These are phyloP conservation scores for Basipetospora sp. DNA, from an alignment of 2,329 filamentous ascomycete species.

Conservation along the genomic window DNA sequence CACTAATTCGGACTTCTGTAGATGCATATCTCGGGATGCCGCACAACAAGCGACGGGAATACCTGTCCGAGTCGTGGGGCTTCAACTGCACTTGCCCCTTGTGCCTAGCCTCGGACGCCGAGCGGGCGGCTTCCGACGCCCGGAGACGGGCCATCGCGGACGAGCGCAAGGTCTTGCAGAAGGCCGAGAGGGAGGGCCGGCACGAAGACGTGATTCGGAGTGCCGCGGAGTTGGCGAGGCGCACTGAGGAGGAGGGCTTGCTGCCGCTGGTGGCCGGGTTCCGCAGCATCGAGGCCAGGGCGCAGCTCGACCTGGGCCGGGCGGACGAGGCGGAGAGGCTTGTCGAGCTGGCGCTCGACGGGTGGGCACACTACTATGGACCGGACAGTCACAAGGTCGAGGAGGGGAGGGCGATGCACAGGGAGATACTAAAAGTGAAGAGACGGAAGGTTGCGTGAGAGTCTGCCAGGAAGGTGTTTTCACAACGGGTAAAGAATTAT, in stretches of 20 bases:
- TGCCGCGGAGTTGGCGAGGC: constrained; percentile 10
- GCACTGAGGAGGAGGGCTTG: constrained; percentile 13
- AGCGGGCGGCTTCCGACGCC: constrained; percentile 11
- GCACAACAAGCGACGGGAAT: constrained; percentile 11
- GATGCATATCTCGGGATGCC: constrained; percentile 15
- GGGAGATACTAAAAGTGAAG: neutral
- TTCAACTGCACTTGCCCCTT: constrained; percentile 16
- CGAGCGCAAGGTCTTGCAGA: constrained; percentile 11
- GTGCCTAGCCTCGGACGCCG: constrained; percentile 10
- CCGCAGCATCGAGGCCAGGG: constrained; percentile 11
- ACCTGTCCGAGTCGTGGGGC: constrained; percentile 13
- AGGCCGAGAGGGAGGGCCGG: constrained; percentile 5
- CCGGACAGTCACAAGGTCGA: constrained; percentile 1
- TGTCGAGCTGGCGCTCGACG: constrained; percentile 10
- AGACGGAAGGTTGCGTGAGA: too few species aligned
- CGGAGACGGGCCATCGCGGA: constrained; percentile 12
- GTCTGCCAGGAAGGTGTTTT: too few species aligned
- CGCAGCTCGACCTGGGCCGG: constrained; percentile 12
- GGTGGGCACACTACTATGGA: constrained; percentile 10
- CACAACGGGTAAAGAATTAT: too few species aligned
- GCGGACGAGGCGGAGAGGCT: constrained; percentile 9
- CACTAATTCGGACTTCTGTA: constrained; percentile 7
- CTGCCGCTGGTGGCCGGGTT: constrained; percentile 14
- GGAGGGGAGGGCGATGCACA: neutral
- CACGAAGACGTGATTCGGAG: constrained; percentile 7